Base-by-base conservation (phyloP, 331 rosid genomes). In the Rhamnella rubrinervis region DNA sequence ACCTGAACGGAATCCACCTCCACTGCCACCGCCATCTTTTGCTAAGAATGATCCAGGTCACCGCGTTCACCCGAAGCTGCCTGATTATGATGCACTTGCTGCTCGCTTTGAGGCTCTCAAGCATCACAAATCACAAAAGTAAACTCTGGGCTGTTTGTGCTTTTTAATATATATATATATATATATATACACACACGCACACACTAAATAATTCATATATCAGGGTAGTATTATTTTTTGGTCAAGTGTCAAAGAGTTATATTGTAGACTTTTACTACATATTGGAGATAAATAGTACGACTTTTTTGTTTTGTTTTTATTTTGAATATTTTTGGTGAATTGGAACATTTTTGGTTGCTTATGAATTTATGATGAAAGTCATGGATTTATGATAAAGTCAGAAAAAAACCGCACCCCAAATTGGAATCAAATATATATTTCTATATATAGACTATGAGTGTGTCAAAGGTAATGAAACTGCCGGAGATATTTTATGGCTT, bases 61-160 rank as follows among this genome's bases (percentile, higher is more conserved):
- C 75, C 79, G 77, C 35, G 89, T 88, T 81, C 98, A 93, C 67
- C 89, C 89, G 4, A 93, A 88, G 64, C 75, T 93, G 78, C 98
- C 98, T 1, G 92, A 93, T 81, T 90, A 88, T 14, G 97, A 90
- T 53, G 74, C 87, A 61, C 95, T 93, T 35, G 75, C 98, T 6
- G 98, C 98, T 7, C 97, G 91, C 26, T 93, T 93, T 59, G 96
- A 93, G 63, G 87, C 96, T 15, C 89, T 93, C 47, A 93, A 93
- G 78, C 41, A 75, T 85, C 49, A 8, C 47, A 44, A 44, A 44
- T 44, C 14, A 44, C 14, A 10, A 7, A 44, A 44, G 18, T 20
- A 4, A 31, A 31, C 35, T 31, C 5, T 26, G 35, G 35, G 35
- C 4, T 31, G 35, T 31, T 31, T 31, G 35, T 31, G 35, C 35